Evolutionary conservation across 2,329 filamentous ascomycete genomes (phyloP), one percentile per base, ranked within the genome.

Genomic region (Hypoxylon sp.): DNA sequence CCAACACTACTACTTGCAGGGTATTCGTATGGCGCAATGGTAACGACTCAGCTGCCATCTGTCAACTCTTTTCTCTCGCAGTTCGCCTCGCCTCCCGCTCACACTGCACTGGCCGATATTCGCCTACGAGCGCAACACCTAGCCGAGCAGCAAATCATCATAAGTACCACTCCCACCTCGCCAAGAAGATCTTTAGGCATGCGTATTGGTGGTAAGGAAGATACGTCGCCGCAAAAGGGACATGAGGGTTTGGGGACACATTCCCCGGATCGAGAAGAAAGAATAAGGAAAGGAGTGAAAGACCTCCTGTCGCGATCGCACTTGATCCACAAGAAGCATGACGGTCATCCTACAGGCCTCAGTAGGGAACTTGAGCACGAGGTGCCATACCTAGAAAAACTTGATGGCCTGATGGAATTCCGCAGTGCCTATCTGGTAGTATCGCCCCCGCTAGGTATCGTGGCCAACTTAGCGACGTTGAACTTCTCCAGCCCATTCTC

Each of bases 11-110:
- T 89, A 2, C 71, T 97, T 4, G 90, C 86, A 1, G 94, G 94
- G 11, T 97, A 97, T 76, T 97, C 93, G 0, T 97, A 97, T 76
- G 95, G 95, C 44, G 92, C 93, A 4, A 85, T 97, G 73, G 86
- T 98, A 39, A 88, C 92, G 1, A 88, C 86, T 0, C 87, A 90
- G 59, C 83, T 97, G 0, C 92, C 93, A 0, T 81, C 87, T 0
- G 78, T 89, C 34, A 75, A 80, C 10, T 77, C 81, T 0, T 86
- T 96, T 26, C 77, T 92, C 22, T 75, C 82, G 1, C 77, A 84
- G 0, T 93, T 95, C 69, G 73, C 78, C 6, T 75, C 78, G 0
- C 84, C 87, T 0, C 68, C 78, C 2, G 71, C 75, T n/a, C 87
- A 83, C 39, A 88, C 88, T 0, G 77, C 87, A 4, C 84, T 88